phyloP scores from a whole-genome alignment of 768 basidiomycete genomes.

The Trametes sanguinea region DNA sequence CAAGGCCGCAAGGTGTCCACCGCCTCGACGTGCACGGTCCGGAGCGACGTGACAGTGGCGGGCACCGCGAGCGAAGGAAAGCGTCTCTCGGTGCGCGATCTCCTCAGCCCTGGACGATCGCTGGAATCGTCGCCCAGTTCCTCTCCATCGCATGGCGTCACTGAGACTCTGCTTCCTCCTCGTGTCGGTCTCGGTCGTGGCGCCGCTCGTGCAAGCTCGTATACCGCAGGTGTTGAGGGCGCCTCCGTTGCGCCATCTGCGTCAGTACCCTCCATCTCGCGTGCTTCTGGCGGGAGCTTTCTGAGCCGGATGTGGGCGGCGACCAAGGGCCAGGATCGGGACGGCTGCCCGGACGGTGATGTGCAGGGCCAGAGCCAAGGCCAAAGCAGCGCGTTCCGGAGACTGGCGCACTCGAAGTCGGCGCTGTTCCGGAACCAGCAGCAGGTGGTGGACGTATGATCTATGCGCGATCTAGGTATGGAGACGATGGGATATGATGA shows the following conservation, averaged over 20 bases:
- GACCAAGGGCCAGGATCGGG: conserved; percentile 38
- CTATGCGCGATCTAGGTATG: conserved; percentile 2
- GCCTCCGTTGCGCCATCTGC: conserved; percentile 14
- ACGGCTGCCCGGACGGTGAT: conserved; percentile 25
- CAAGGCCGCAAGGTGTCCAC: conserved; percentile 44
- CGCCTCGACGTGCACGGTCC: conserved; percentile 39
- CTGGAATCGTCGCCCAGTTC: conserved; percentile 8
- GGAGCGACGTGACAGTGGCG: conserved; percentile 28
- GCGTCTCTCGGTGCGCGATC: conserved; percentile 14
- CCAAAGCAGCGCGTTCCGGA: conserved; percentile 37
- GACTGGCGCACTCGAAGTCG: conserved; percentile 48
- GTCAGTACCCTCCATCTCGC: conserved; percentile 29
- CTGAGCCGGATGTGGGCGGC: conserved; percentile 77
- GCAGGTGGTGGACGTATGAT: conserved; percentile 22
- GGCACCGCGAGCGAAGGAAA: conserved; percentile 21
- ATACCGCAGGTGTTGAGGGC: not conserved
- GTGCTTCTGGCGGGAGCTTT: conserved; percentile 44
- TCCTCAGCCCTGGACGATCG: conserved; percentile 6
- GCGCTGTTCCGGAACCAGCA: conserved; percentile 41
- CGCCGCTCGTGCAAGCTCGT: conserved; percentile 33
- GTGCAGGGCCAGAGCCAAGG: conserved; percentile 33
- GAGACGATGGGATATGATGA: conserved; percentile 14
- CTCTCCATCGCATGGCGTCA: conserved; percentile 32
- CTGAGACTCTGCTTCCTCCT: conserved; percentile 13
- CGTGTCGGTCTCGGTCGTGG: conserved; percentile 24